Evolutionary conservation across 1,284 basidiomycete genomes (phyloP).

Genomic region (Rhodotorula sp.): DNA sequence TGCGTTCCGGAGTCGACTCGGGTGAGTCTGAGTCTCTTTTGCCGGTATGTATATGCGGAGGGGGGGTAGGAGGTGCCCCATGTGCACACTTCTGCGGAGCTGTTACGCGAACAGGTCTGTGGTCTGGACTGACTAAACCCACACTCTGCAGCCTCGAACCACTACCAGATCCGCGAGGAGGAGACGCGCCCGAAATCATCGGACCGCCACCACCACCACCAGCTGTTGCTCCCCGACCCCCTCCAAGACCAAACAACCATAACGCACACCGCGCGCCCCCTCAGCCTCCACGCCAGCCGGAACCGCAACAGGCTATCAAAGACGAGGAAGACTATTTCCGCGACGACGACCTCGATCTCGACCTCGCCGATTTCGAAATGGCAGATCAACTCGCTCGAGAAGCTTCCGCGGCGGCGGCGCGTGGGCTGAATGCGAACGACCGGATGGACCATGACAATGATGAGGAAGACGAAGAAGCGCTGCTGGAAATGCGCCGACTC

Average conservation of each 20-base stretch:
- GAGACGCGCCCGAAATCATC: not conserved
- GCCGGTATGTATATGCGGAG: too few relatives aligned
- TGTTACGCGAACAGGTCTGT: not conserved
- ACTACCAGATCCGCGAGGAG: constrained; percentile 4
- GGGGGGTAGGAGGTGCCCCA: not conserved
- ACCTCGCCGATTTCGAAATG: not conserved
- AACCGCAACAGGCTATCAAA: not conserved
- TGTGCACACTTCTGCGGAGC: too few relatives aligned
- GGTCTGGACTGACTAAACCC: not conserved
- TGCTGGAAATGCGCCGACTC: constrained; percentile 1
- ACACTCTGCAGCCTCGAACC: constrained; percentile 4
- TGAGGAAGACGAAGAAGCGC: constrained; percentile 21
- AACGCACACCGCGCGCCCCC: not conserved
- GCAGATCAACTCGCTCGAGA: too few relatives aligned
- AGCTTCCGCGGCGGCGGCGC: not conserved
- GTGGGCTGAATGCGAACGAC: not conserved
- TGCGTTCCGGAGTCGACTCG: constrained; percentile 18
- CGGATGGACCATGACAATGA: not conserved
- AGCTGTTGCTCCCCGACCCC: not conserved
- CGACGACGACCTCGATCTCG: not conserved
- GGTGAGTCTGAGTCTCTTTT: constrained; percentile 5
- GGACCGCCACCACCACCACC: not conserved
- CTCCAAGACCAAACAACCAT: not conserved
- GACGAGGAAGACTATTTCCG: not conserved
- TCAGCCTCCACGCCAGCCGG: not conserved